phyloP scores from a whole-genome alignment of 192 early-diverging fungal genomes.

The Backusella parvicylindrica region DNA sequence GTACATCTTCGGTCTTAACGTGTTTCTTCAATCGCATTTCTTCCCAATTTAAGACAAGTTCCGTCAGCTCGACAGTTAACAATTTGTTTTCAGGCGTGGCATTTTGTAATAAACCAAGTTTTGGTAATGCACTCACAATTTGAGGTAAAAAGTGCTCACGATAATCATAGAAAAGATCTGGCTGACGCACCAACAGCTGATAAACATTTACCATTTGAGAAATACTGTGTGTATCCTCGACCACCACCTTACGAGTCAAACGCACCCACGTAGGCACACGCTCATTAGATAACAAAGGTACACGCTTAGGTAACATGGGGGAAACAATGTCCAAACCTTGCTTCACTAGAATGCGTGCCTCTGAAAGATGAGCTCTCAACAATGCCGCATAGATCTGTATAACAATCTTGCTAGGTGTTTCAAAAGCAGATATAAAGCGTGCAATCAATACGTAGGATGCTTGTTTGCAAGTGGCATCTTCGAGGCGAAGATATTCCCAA shows the following conservation, averaged over 20 bases:
- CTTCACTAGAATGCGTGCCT: slow-evolving; percentile 82
- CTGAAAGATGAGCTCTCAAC: slow-evolving; percentile 85
- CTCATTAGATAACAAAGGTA: slow-evolving; percentile 43
- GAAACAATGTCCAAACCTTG: slow-evolving; percentile 94
- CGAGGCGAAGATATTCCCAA: slow-evolving; percentile 79
- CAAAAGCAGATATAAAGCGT: slow-evolving; percentile 90
- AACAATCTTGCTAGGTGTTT: slow-evolving; percentile 86
- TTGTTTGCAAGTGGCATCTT: slow-evolving; percentile 95
- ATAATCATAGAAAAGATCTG: slow-evolving; percentile 86
- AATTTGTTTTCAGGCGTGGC: slow-evolving; percentile 81
- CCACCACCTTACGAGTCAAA: slow-evolving; percentile 81
- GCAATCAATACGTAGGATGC: slow-evolving; percentile 92
- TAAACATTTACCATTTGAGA: slow-evolving; percentile 90
- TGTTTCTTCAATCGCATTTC: slow-evolving; percentile 48
- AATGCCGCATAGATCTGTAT: slow-evolving; percentile 86
- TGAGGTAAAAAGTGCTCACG: slow-evolving; percentile 88
- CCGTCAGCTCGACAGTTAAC: slow-evolving; percentile 86
- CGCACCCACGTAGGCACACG: slow-evolving; percentile 80
- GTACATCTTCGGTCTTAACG: background rate
- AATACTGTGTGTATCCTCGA: slow-evolving; percentile 92
- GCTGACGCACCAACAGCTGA: slow-evolving; percentile 85
- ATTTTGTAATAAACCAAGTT: slow-evolving; percentile 82
- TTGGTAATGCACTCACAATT: slow-evolving; percentile 81
- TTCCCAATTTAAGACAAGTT: slow-evolving; percentile 92
- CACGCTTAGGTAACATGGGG: slow-evolving; percentile 84